phyloP scores from a whole-genome alignment of 306 rosid species.

The Cajanus cajan region DNA sequence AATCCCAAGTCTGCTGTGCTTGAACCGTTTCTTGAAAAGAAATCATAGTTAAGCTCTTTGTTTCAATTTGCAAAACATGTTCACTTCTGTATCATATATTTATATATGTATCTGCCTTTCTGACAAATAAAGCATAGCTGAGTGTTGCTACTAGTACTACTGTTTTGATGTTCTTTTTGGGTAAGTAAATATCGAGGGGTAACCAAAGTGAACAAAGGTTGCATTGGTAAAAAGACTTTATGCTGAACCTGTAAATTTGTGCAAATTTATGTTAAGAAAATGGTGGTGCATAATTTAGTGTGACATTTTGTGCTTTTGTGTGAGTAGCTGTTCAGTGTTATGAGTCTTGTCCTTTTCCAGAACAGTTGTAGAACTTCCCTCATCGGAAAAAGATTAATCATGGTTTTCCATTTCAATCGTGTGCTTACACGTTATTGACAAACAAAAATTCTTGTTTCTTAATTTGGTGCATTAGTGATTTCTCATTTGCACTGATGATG shows the following conservation, averaged over 20 bases:
- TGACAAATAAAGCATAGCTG: slow-evolving; percentile 1
- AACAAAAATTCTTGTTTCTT: too few relatives aligned
- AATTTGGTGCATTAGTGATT: too few relatives aligned
- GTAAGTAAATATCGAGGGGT: not conserved
- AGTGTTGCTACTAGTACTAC: not conserved
- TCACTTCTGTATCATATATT: slow-evolving; percentile 26
- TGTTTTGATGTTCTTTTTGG: not conserved
- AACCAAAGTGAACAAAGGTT: not conserved
- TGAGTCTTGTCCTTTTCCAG: not conserved
- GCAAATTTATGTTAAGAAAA: not conserved
- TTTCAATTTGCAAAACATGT: slow-evolving; percentile 24
- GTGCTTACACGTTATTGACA: not conserved
- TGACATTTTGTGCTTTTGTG: not conserved
- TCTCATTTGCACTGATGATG: too few relatives aligned
- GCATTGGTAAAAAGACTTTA: not conserved
- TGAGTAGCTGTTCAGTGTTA: not conserved
- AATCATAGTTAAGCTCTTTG: slow-evolving; percentile 31
- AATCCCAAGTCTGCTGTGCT: slow-evolving; percentile 62
- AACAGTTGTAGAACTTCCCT: not conserved
- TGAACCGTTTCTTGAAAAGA: slow-evolving; percentile 63
- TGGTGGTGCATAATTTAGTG: not conserved
- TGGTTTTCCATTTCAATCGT: slow-evolving; percentile 11
- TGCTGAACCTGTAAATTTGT: slow-evolving; percentile 10
- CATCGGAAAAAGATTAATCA: not conserved
- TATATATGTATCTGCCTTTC: not conserved